Evolutionary conservation across 2,329 filamentous ascomycete species (phyloP).

Genomic region (Colletotrichum australisinense): DNA sequence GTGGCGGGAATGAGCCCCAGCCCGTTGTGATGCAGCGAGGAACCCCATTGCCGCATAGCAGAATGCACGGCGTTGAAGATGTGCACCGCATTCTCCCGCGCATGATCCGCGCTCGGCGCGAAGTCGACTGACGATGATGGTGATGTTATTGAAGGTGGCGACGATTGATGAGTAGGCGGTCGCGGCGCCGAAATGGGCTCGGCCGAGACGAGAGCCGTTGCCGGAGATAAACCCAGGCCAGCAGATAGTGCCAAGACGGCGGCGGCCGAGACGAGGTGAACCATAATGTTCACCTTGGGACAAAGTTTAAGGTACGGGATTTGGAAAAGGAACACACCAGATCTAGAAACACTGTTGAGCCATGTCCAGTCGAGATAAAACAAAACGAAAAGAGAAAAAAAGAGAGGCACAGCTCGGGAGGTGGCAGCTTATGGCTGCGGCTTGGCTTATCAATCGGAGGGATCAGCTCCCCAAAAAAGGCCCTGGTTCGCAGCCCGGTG

Average conservation of each 20-base stretch:
- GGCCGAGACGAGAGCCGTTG: constrained; percentile 5
- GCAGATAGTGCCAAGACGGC: constrained; percentile 14
- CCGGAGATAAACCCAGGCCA: constrained; percentile 2
- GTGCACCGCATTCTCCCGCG: constrained; percentile 65
- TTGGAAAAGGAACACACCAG: neutral
- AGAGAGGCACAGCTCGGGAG: neutral
- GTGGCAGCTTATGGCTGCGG: neutral
- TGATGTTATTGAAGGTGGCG: neutral
- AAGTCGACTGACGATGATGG: constrained; percentile 8
- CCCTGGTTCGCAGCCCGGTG: neutral
- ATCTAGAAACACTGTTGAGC: neutral
- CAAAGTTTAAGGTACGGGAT: neutral
- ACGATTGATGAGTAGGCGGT: neutral
- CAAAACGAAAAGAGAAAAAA: neutral
- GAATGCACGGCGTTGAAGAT: constrained; percentile 81
- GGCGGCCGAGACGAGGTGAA: constrained; percentile 4
- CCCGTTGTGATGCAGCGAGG: constrained; percentile 79
- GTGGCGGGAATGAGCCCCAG: constrained; percentile 77
- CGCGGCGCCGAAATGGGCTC: constrained; percentile 14
- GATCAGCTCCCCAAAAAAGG: neutral
- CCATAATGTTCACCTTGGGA: neutral
- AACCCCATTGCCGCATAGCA: constrained; percentile 80
- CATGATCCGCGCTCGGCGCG: constrained; percentile 49
- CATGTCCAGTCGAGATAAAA: neutral
- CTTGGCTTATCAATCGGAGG: constrained; percentile 18